Evolutionary conservation across 345 rosid species (phyloP).

Genomic region (Sisymbrium irio): DNA sequence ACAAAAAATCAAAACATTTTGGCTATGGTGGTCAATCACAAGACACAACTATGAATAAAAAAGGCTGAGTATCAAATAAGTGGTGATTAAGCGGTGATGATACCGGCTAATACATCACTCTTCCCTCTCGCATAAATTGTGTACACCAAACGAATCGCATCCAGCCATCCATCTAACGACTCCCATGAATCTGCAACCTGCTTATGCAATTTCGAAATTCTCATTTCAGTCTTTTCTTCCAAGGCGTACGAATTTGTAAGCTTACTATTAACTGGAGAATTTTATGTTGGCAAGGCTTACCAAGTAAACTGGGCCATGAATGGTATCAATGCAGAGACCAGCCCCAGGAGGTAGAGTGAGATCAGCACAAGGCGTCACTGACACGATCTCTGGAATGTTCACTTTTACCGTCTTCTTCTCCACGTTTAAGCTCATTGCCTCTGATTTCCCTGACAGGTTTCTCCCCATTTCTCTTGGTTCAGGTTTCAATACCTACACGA

Average conservation of each 20-base stretch:
- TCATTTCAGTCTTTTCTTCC: background rate
- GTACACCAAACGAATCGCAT: constrained; percentile 86
- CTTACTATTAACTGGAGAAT: too few relatives aligned
- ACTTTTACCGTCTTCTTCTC: constrained; percentile 65
- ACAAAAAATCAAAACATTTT: background rate
- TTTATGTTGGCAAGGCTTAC: too few relatives aligned
- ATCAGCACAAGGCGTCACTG: constrained; percentile 88
- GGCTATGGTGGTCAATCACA: constrained; percentile 11
- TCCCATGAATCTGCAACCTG: constrained; percentile 99
- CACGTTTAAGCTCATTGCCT: constrained; percentile 27
- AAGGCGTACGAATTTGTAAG: background rate
- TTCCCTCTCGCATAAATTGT: constrained; percentile 91
- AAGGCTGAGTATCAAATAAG: background rate
- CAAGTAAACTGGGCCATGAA: constrained; percentile 73
- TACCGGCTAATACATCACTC: constrained; percentile 84
- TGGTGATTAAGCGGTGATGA: constrained; percentile 56
- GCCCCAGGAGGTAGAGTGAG: constrained; percentile 97
- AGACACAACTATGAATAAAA: background rate
- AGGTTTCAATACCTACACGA: constrained; percentile 46
- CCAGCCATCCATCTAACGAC: constrained; percentile 93
- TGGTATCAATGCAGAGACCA: constrained; percentile 85
- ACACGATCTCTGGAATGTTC: constrained; percentile 69
- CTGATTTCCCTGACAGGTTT: constrained; percentile 59
- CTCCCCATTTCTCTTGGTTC: constrained; percentile 57
- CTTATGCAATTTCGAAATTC: background rate